Percentiles rank a stretch among this genome's conserved stretches.
Evolutionary conservation across 169 alveolate species (phyloP).

Genomic region (Miamiensis avidus): DNA sequence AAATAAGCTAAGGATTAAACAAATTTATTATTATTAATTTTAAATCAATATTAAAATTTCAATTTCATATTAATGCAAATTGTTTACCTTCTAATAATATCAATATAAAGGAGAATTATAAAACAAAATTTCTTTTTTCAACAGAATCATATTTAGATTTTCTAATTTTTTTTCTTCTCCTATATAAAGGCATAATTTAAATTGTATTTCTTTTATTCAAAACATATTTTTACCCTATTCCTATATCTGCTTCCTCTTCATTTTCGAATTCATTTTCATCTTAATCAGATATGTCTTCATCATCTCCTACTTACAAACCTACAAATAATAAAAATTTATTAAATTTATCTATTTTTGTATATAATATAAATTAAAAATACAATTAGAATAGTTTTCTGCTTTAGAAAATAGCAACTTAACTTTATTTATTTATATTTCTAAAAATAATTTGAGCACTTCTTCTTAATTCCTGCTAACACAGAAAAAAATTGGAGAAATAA

Average conservation of each 20-base stretch:
- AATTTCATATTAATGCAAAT: no score
- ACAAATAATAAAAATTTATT: background rate
- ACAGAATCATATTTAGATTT: background rate
- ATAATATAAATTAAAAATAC: background rate
- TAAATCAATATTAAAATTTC: no score
- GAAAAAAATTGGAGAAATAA: background rate
- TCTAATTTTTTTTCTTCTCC: background rate
- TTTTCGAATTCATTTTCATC: background rate
- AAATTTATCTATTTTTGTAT: no score
- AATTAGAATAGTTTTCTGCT: background rate
- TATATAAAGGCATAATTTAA: no score
- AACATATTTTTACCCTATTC: background rate
- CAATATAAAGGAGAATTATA: background rate
- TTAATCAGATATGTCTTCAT: background rate
- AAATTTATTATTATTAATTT: no score
- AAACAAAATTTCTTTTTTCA: no score
- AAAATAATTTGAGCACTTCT: background rate
- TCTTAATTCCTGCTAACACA: background rate
- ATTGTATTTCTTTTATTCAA: no score
- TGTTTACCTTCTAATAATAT: background rate
- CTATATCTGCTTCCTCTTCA: background rate
- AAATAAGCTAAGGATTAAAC: background rate
- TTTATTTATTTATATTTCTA: background rate
- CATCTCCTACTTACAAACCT: background rate
- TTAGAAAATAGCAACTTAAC: background rate